Base-by-base conservation (phyloP, 805 yeast species). In the Candida argentea region DNA sequence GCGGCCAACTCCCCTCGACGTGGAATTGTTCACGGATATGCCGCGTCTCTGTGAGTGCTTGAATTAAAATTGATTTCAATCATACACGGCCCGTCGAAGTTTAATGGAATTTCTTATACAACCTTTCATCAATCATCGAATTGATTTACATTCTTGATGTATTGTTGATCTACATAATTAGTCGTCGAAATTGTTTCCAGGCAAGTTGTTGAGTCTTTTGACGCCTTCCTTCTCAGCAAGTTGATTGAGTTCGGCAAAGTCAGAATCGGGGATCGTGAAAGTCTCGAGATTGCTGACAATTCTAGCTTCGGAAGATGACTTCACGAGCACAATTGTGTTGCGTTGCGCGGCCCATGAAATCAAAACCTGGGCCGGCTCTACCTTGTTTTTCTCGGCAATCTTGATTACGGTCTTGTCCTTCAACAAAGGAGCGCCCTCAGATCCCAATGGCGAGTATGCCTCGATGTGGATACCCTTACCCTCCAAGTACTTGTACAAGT, bases 311-410 rank as follows among this genome's bases (percentile, higher is more conserved):
- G 36, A 39, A 10, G 48, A 55, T 8, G 64, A 56, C 43, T 57
- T 58, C 19, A 65, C 65, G 32, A 58, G 50, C 10, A 57, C 65
- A 22, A 57, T 48, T 4, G 51, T 56, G 16, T 46, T 52, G 41
- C 63, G 50, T 43, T 50, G 52, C 10, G 57, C 38, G 12, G 63
- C 63, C 65, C 65, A 59, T 6, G 58, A 50, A 22, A 58, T 40
- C 35, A 59, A 48, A 10, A 58, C 49, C 25, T 48, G 51, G n/a
- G 59, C 61, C n/a, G 61, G 48, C 22, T 43, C 42, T 19, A 46
- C 56, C n/a, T 37, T 36, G 37, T 57, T 39, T 38, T 50, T 54
- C 24, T 44, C 35, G 20, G 63, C 61, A 28, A 59, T 35, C 5
- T 36, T 31, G n/a, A 33, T 33, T 13, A 59, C 40, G 9, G 37